Percentiles rank a stretch among this genome's conserved stretches.
phyloP scores from a whole-genome alignment of 176 grass and related monocot species.

The Secale cereale region DNA sequence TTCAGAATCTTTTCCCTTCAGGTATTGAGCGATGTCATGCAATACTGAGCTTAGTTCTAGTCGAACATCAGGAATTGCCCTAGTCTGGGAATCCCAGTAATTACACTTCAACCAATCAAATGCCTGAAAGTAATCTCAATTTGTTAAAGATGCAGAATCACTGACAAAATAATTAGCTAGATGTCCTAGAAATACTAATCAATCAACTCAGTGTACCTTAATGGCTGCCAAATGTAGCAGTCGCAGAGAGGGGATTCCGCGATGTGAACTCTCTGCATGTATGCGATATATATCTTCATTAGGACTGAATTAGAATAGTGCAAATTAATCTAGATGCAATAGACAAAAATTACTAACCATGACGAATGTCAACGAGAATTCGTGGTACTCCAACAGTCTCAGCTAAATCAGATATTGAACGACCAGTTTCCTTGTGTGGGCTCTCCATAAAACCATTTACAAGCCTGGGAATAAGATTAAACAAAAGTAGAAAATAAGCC shows the following conservation, averaged over 20 bases:
- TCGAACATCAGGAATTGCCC: conserved; percentile 69
- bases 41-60: conserved; percentile 56
- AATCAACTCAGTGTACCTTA: conserved; percentile 49
- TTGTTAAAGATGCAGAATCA: neutral
- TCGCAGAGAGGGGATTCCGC: conserved; percentile 68
- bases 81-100: conserved; percentile 84
- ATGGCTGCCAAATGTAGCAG: conserved; percentile 64
- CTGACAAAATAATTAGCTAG: conserved; percentile 14
- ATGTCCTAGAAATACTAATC: neutral
- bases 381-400: conserved; percentile 82
- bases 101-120: conserved; percentile 84
- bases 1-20: conserved; percentile 46
- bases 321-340: neutral
- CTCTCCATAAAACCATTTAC: conserved; percentile 81
- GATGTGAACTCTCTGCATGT: conserved; percentile 82
- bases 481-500: neutral
- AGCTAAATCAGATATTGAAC: conserved; percentile 75
- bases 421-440: conserved; percentile 62
- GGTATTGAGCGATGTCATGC: conserved; percentile 40
- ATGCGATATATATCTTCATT: conserved; percentile 24
- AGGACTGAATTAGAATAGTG: neutral
- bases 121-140: conserved; percentile 64
- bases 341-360: conserved; percentile 59
- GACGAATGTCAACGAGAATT: conserved; percentile 87
- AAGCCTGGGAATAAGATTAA: conserved; percentile 51